phyloP scores from a whole-genome alignment of 2,329 filamentous ascomycete genomes.

The Periconia sp. region DNA sequence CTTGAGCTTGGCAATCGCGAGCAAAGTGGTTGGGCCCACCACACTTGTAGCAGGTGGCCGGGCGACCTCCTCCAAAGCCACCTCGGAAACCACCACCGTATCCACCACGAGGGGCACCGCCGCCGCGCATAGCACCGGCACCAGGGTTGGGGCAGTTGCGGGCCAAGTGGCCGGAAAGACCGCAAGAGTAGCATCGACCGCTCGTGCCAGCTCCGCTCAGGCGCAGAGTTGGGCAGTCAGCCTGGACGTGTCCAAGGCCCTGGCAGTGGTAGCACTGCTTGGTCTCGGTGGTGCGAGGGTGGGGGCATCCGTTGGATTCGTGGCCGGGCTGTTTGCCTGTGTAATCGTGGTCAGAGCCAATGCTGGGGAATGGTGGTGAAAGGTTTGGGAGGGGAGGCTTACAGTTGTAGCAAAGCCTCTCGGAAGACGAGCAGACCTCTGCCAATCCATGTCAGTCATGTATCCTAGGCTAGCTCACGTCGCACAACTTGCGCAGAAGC shows the following conservation, averaged over 20 bases:
- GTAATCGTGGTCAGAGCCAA: conserved; percentile 8
- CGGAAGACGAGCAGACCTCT: conserved; percentile 96
- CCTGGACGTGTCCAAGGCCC: conserved; percentile 96
- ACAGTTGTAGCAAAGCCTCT: conserved; percentile 99
- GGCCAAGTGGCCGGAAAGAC: conserved; percentile 87
- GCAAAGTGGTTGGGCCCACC: conserved; percentile 95
- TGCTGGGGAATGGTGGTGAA: conserved; percentile 5
- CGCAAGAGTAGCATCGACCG: conserved; percentile 96
- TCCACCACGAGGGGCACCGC: conserved; percentile 69
- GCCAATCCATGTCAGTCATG: conserved; percentile 26
- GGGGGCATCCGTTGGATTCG: conserved; percentile 96
- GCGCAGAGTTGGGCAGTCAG: conserved; percentile 95
- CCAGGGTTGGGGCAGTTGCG: conserved; percentile 82
- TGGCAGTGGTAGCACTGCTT: conserved; percentile 99
- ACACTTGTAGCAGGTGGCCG: conserved; percentile 70
- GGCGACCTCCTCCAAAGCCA: conserved; percentile 70
- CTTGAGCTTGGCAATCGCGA: conserved; percentile 95
- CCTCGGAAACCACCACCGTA: conserved; percentile 70
- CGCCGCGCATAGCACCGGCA: conserved; percentile 65
- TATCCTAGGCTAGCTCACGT: conserved; percentile 1
- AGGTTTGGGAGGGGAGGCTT: conserved; percentile 38
- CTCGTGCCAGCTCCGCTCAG: conserved; percentile 78
- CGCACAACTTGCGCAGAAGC: conserved; percentile 15
- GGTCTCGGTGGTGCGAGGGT: conserved; percentile 92
- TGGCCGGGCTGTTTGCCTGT: conserved; percentile 86